Evolutionary conservation across 495 filamentous ascomycete species (phyloP).

Genomic region (Amphirosellinia nigrospora): DNA sequence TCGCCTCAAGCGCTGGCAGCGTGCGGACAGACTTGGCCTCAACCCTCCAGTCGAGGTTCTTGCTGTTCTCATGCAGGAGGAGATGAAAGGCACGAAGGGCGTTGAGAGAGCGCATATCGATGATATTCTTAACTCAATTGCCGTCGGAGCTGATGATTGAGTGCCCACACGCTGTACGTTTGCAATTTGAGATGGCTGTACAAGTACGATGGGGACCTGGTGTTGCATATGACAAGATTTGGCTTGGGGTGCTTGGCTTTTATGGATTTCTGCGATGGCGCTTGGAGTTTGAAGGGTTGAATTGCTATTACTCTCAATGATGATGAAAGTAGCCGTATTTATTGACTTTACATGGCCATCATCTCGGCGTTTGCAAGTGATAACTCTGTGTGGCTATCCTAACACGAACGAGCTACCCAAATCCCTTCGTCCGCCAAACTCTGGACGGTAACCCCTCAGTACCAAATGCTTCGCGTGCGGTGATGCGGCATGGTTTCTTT

Average conservation of each 20-base stretch:
- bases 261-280: slow-evolving; percentile 34
- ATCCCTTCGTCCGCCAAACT: background rate
- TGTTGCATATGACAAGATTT: slow-evolving; percentile 18
- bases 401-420: background rate
- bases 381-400: background rate
- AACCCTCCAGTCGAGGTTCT: slow-evolving; percentile 92
- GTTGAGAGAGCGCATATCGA: slow-evolving; percentile 78
- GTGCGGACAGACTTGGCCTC: slow-evolving; percentile 78
- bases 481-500: slow-evolving; percentile 82
- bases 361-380: background rate
- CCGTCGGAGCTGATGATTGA: slow-evolving; percentile 38
- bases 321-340: background rate
- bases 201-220: slow-evolving; percentile 22
- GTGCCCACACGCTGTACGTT: background rate
- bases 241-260: slow-evolving; percentile 4
- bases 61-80: slow-evolving; percentile 77
- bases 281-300: slow-evolving; percentile 31
- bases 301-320: slow-evolving; percentile 22
- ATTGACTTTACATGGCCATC: background rate
- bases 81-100: slow-evolving; percentile 54
- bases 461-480: slow-evolving; percentile 94
- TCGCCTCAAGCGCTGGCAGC: slow-evolving; percentile 83
- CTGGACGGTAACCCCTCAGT: slow-evolving; percentile 53
- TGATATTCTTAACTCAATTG: slow-evolving; percentile 67
- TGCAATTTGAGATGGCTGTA: background rate